phyloP scores from a whole-genome alignment of 768 basidiomycete species.

The Tylopilus sp. region DNA sequence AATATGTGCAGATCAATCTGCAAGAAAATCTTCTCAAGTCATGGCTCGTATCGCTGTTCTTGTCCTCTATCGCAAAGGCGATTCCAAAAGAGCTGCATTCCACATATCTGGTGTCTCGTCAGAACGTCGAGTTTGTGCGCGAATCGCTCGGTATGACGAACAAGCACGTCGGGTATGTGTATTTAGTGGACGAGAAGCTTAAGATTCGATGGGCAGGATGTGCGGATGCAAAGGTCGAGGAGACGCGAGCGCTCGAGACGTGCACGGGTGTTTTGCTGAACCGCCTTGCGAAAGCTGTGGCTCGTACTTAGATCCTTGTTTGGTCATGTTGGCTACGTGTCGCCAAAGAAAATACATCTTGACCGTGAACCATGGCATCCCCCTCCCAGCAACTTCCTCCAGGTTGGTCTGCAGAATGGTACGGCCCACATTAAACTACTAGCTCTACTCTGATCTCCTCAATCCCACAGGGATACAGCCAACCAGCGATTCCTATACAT shows the following conservation, averaged over 20 bases:
- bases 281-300: constrained; percentile 40
- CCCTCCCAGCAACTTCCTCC: constrained; percentile 74
- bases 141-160: constrained; percentile 87
- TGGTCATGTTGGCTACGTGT: constrained; percentile 29
- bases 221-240: constrained; percentile 75
- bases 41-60: constrained; percentile 81
- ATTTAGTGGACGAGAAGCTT: constrained; percentile 79
- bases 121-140: constrained; percentile 83
- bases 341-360: constrained; percentile 14
- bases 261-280: constrained; percentile 69
- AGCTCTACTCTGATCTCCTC: constrained; percentile 1
- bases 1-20: constrained; percentile 83
- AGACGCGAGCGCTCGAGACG: constrained; percentile 62
- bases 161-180: constrained; percentile 89
- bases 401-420: constrained; percentile 96
- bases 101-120: constrained; percentile 75
- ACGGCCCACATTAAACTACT: constrained; percentile 19
- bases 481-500: constrained; percentile 86
- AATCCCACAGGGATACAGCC: constrained; percentile 61
- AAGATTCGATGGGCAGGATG: constrained; percentile 93
- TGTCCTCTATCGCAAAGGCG: constrained; percentile 63
- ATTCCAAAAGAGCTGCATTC: constrained; percentile 63
- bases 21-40: constrained; percentile 94
- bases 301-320: constrained; percentile 12
- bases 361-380: constrained; percentile 37